Conservation (phyloP, 176 grass and related monocot genomes). For the Eleusine coracana region DNA sequence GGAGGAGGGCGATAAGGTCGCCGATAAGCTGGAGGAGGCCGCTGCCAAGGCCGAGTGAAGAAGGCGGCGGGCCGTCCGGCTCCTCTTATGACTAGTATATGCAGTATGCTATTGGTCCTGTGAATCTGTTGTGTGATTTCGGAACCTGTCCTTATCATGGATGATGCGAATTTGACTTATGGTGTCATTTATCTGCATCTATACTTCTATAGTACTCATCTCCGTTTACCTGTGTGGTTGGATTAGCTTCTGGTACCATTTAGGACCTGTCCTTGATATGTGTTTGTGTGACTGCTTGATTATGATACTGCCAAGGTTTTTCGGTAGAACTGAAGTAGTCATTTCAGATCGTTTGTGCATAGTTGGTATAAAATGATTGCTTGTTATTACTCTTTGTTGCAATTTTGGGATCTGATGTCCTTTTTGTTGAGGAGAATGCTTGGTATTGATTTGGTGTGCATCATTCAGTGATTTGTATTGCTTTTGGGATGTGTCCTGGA, state of each 20-base stretch:
- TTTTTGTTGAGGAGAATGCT: not conserved
- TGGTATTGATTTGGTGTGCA: not conserved
- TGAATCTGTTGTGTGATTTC: slow-evolving; percentile 33
- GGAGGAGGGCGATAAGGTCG: slow-evolving; percentile 29
- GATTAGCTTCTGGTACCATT: slow-evolving; percentile 4
- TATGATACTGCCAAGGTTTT: not conserved
- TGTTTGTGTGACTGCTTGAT: slow-evolving; percentile 11
- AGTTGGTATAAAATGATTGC: not conserved
- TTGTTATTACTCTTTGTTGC: not conserved
- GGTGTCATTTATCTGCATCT: slow-evolving; percentile 12
- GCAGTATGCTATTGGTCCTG: slow-evolving; percentile 19
- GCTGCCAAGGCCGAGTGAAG: slow-evolving; percentile 48
- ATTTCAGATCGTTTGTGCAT: slow-evolving; percentile 1
- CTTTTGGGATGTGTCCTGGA: not conserved
- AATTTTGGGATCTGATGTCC: not conserved
- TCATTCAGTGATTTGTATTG: slow-evolving; percentile 1
- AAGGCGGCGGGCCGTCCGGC: not conserved
- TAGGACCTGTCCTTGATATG: slow-evolving; percentile 19
- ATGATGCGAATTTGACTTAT: slow-evolving; percentile 43
- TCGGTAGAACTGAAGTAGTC: not conserved
- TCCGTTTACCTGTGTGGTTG: not conserved
- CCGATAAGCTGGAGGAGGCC: slow-evolving; percentile 15
- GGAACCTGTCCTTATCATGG: slow-evolving; percentile 34
- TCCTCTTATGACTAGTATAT: slow-evolving; percentile 21
- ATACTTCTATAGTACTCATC: slow-evolving; percentile 6